Evolutionary conservation across 192 early-diverging fungal genomes (phyloP).

Genomic region (Backusella parvicylindrica): DNA sequence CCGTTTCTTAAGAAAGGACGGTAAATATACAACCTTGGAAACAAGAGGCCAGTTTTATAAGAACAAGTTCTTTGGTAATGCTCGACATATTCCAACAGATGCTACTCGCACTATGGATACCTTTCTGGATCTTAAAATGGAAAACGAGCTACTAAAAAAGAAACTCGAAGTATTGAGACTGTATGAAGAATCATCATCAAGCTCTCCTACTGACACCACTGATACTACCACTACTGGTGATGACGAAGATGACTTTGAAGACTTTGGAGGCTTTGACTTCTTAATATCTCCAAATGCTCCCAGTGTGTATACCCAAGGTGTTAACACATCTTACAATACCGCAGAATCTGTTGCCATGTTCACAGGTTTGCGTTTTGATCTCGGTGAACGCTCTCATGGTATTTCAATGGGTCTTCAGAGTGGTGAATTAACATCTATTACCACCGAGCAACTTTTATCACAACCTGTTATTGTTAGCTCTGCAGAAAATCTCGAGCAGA

Average conservation of each 20-base stretch:
- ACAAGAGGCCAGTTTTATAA: conserved; percentile 23
- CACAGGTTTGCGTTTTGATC: conserved; percentile 25
- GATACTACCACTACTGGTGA: neutral
- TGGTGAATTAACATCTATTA: conserved; percentile 12
- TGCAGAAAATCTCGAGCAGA: neutral
- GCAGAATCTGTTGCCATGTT: conserved; percentile 18
- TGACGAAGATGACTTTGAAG: conserved; percentile 1
- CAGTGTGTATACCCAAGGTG: conserved; percentile 25
- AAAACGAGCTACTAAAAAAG: conserved; percentile 31
- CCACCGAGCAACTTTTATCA: neutral
- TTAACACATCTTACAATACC: conserved; percentile 10
- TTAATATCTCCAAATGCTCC: conserved; percentile 10
- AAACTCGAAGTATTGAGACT: conserved; percentile 3
- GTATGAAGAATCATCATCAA: neutral
- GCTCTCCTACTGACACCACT: neutral
- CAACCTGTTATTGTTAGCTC: neutral
- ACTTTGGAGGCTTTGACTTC: neutral
- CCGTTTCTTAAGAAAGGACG: conserved; percentile 32
- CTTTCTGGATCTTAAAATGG: conserved; percentile 36
- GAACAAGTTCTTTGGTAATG: conserved; percentile 29
- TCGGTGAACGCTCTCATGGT: conserved; percentile 24
- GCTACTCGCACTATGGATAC: conserved; percentile 22
- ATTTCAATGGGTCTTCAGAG: conserved; percentile 16
- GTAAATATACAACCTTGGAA: conserved; percentile 28
- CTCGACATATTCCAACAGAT: conserved; percentile 24